Evolutionary conservation across 306 rosid genomes (phyloP).

Genomic region (Cyclanthera cordifolia): DNA sequence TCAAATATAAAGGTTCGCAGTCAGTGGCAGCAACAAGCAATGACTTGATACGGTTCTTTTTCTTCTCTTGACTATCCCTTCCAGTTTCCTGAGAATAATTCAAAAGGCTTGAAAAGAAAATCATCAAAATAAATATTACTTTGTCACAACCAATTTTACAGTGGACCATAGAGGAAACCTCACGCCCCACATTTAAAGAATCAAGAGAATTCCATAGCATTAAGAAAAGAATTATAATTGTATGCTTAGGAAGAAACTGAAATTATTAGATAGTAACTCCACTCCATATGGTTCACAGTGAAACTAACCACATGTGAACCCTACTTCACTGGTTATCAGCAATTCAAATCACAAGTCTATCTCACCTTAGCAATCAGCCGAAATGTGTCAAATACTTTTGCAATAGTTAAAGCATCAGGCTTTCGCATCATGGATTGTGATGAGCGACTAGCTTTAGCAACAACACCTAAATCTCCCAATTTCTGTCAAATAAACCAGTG

Average conservation of each 20-base stretch:
- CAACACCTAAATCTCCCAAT: slow-evolving; percentile 75
- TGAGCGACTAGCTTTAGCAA: slow-evolving; percentile 68
- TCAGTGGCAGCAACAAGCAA: slow-evolving; percentile 91
- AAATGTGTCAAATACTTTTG: slow-evolving; percentile 67
- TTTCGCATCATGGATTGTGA: slow-evolving; percentile 75
- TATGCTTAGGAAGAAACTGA: neutral
- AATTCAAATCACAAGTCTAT: neutral
- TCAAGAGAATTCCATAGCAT: neutral
- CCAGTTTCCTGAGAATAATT: slow-evolving; percentile 69
- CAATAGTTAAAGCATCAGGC: slow-evolving; percentile 62
- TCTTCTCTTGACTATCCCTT: slow-evolving; percentile 85
- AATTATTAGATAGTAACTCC: slow-evolving; percentile 4
- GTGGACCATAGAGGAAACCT: neutral
- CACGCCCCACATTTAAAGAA: neutral
- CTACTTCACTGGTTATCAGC: neutral
- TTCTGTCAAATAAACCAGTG: slow-evolving; percentile 29
- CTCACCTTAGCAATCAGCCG: slow-evolving; percentile 68
- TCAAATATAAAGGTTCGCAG: slow-evolving; percentile 78
- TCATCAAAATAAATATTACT: neutral
- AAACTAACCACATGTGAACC: neutral
- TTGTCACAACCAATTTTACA: neutral
- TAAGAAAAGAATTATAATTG: neutral
- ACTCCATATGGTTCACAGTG: neutral
- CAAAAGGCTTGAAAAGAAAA: slow-evolving; percentile 2
- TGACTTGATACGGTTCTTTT: slow-evolving; percentile 72